These are phyloP conservation scores for Auxenochlorella pyrenoidosa DNA, from an alignment of 139 green algal genomes.

Conservation along the genomic window DNA sequence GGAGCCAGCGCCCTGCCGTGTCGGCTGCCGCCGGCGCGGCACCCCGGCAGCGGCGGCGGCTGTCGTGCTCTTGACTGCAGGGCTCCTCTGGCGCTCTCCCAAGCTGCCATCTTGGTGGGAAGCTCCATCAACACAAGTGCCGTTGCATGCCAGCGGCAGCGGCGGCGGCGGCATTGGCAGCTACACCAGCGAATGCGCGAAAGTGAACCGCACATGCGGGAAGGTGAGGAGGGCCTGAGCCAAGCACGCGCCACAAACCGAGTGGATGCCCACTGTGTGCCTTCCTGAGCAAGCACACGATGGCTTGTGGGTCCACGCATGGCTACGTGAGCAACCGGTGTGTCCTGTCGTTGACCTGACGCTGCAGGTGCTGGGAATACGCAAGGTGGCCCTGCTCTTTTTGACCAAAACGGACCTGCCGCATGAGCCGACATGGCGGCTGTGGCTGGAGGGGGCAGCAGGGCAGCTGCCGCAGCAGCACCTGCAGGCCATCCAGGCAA, in stretches of 20 bases:
- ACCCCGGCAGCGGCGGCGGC: no score
- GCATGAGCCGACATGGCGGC: constrained; percentile 19
- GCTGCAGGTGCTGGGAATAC: constrained; percentile 1
- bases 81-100: no score
- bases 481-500: neutral
- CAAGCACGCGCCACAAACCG: no score
- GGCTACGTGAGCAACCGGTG: no score
- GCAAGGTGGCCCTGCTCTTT: constrained; percentile 19
- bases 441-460: constrained; percentile 26
- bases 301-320: no score
- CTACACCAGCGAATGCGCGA: neutral
- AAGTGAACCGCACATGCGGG: neutral
- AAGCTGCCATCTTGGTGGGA: no score
- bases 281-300: no score
- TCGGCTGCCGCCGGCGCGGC: no score
- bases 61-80: no score
- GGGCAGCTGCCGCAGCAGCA: constrained; percentile 18
- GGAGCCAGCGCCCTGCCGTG: no score
- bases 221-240: neutral
- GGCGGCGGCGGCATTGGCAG: neutral
- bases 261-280: no score
- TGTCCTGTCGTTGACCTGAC: neutral
- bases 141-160: neutral
- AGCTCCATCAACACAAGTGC: no score
- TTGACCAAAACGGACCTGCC: neutral